phyloP scores from a whole-genome alignment of 1,284 basidiomycete species.

The Agaricales sp. region DNA sequence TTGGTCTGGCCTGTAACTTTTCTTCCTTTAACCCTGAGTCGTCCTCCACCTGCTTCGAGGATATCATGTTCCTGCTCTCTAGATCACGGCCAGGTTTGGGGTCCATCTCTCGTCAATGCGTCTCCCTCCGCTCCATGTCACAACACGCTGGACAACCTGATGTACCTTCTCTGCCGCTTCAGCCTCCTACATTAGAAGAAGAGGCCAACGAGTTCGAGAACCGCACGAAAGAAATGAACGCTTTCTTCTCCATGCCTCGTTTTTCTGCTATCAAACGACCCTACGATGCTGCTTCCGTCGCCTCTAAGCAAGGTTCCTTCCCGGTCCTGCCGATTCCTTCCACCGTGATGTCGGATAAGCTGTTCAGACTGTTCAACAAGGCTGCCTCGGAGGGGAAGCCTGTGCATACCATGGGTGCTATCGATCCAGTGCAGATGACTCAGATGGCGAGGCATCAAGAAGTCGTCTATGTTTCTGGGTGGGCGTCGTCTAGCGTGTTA shows the following conservation, averaged over 20 bases:
- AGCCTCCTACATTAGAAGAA: conserved; percentile 51
- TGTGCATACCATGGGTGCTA: conserved; percentile 80
- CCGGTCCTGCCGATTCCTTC: conserved; percentile 72
- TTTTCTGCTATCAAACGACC: conserved; percentile 70
- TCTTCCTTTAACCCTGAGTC: too few relatives aligned
- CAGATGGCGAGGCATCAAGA: conserved; percentile 97
- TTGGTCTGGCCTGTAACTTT: too few relatives aligned
- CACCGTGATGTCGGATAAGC: conserved; percentile 74
- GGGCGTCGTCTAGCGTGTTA: conserved; percentile 81
- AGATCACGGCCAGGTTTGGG: not conserved
- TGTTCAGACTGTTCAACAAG: conserved; percentile 56
- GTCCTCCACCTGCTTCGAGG: too few relatives aligned
- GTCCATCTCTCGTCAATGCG: not conserved
- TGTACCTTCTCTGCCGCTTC: conserved; percentile 38
- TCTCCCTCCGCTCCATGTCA: conserved; percentile 20
- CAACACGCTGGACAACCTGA: conserved; percentile 12
- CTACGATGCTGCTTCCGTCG: conserved; percentile 72
- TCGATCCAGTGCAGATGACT: conserved; percentile 91
- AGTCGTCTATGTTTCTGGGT: conserved; percentile 93
- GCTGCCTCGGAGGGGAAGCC: conserved; percentile 60
- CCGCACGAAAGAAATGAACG: conserved; percentile 51
- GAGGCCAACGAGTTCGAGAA: conserved; percentile 60
- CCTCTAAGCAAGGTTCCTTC: conserved; percentile 82
- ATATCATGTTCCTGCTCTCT: not conserved
- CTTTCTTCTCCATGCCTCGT: conserved; percentile 70